Evolutionary conservation across 2,329 filamentous ascomycete species (phyloP).

Genomic region (Arthrobotrys sinensis): DNA sequence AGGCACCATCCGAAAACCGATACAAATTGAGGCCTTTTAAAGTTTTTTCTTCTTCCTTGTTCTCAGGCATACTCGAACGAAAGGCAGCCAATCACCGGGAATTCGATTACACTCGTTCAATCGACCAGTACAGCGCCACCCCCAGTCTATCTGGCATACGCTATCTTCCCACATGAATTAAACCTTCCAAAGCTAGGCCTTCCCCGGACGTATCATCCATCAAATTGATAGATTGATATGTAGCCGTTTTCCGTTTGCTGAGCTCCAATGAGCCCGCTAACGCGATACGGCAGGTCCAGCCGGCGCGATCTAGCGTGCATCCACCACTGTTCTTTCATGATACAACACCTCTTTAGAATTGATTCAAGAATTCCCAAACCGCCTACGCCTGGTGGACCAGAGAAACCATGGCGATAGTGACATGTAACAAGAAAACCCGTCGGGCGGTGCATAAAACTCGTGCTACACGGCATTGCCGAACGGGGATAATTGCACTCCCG

Average conservation of each 20-base stretch:
- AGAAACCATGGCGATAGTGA: not conserved
- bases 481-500: not conserved
- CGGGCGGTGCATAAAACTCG: not conserved
- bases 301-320: not conserved
- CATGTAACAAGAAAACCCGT: not conserved
- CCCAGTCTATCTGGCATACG: not conserved
- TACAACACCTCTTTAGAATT: no score
- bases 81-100: not conserved
- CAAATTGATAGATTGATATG: not conserved
- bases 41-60: not conserved
- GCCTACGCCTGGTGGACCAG: no score
- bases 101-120: conserved; percentile 4
- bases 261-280: conserved; percentile 3
- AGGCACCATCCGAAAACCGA: not conserved
- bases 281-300: conserved; percentile 22
- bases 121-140: not conserved
- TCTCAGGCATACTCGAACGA: not conserved
- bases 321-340: no score
- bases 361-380: no score
- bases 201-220: not conserved
- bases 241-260: conserved; percentile 1
- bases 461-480: not conserved
- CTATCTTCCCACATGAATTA: not conserved
- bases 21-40: conserved; percentile 13
- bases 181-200: not conserved